A percentile compares a stretch with the other conserved stretches of the same genome.
Conservation (phyloP, 1,284 basidiomycete species). For the Schizopora paradoxa region DNA sequence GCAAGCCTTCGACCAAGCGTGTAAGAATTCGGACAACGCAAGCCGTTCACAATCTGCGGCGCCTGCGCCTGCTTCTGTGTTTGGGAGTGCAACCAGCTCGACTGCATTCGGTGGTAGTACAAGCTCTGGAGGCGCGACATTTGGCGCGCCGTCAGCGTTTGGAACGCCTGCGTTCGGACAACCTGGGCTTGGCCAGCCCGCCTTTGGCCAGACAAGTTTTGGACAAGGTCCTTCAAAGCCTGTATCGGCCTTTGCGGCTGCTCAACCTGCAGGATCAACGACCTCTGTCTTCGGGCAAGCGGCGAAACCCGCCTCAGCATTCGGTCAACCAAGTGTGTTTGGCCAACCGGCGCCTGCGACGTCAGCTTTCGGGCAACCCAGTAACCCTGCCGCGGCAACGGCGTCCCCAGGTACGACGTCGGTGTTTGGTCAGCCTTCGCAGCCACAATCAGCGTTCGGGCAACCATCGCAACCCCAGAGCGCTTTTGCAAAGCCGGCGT, state of each 20-base stretch:
- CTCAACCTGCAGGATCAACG: conserved; percentile 27
- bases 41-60: conserved; percentile 28
- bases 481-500: conserved; percentile 30
- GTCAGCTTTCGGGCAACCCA: conserved; percentile 34
- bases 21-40: no score
- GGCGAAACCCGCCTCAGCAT: conserved; percentile 28
- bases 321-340: conserved; percentile 40
- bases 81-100: conserved; percentile 33
- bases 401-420: conserved; percentile 12
- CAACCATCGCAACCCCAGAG: conserved; percentile 24
- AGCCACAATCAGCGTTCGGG: conserved; percentile 28
- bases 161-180: conserved; percentile 35
- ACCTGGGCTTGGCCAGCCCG: conserved; percentile 28
- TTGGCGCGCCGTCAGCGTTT: conserved; percentile 31
- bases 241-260: conserved; percentile 28
- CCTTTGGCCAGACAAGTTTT: conserved; percentile 33
- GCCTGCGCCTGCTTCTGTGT: conserved; percentile 26
- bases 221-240: conserved; percentile 25
- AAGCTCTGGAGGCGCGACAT: conserved; percentile 27
- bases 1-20: conserved; percentile 50
- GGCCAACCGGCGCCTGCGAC: conserved; percentile 32
- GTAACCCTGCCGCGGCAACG: conserved; percentile 16
- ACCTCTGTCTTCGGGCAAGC: conserved; percentile 31
- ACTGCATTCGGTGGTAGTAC: conserved; percentile 21
- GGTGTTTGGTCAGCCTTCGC: conserved; percentile 28